Evolutionary conservation across 2,329 filamentous ascomycete species (phyloP).

Genomic region (Xenoacremonium recifei): DNA sequence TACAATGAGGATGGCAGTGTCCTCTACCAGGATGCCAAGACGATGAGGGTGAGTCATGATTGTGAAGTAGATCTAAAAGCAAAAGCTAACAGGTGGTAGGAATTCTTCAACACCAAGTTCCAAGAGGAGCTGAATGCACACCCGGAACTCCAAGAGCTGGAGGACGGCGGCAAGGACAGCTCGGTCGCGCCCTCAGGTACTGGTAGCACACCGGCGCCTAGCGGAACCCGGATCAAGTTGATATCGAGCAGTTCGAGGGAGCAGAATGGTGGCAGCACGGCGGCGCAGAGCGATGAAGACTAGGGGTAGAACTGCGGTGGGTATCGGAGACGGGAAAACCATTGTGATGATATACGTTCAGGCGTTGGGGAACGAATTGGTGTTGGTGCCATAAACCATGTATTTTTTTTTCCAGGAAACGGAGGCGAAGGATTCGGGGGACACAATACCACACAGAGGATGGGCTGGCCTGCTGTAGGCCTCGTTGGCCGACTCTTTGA

Average conservation of each 20-base stretch:
- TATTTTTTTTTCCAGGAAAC: slow-evolving; percentile 24
- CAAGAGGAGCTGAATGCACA: slow-evolving; percentile 53
- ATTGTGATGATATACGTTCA: slow-evolving; percentile 30
- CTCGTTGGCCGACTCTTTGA: slow-evolving; percentile 1
- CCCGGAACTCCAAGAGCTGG: slow-evolving; percentile 55
- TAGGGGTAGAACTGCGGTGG: slow-evolving; percentile 22
- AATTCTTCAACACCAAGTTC: slow-evolving; percentile 54
- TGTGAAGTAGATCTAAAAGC: not conserved
- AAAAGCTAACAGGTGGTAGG: slow-evolving; percentile 42
- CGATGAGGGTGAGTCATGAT: slow-evolving; percentile 70
- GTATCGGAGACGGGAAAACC: slow-evolving; percentile 9
- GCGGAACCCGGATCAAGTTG: slow-evolving; percentile 68
- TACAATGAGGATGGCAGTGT: slow-evolving; percentile 97
- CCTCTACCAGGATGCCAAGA: slow-evolving; percentile 86
- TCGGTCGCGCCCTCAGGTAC: slow-evolving; percentile 53
- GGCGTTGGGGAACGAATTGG: slow-evolving; percentile 29
- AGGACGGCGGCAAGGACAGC: slow-evolving; percentile 42
- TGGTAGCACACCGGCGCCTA: slow-evolving; percentile 64
- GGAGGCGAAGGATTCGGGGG: slow-evolving; percentile 15
- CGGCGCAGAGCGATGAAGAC: slow-evolving; percentile 54
- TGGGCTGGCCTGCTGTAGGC: slow-evolving; percentile 13
- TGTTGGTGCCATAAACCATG: slow-evolving; percentile 23
- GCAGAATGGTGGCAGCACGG: slow-evolving; percentile 37
- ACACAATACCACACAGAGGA: slow-evolving; percentile 27
- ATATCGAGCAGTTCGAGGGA: slow-evolving; percentile 44